Conservation (phyloP, 192 early-diverging fungal species). For the Coemansia erecta region DNA sequence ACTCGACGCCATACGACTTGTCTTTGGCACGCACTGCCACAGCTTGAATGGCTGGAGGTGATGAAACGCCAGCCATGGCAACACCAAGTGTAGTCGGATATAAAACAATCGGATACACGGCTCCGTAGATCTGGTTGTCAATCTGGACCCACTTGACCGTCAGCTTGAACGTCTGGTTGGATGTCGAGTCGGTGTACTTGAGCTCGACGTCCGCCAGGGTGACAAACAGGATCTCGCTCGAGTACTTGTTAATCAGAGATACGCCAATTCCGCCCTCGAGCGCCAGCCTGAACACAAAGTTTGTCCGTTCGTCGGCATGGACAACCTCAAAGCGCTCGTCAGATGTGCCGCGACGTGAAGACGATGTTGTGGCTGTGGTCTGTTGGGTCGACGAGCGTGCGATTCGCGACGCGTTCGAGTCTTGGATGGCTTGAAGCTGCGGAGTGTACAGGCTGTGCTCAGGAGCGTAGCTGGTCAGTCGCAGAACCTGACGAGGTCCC, state of each 20-base stretch:
- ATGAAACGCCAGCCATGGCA: conserved; percentile 43
- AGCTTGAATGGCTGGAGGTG: conserved; percentile 63
- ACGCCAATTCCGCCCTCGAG: conserved; percentile 85
- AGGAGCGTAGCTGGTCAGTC: conserved; percentile 65
- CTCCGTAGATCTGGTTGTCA: conserved; percentile 92
- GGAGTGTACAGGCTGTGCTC: conserved; percentile 61
- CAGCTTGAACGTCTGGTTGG: conserved; percentile 75
- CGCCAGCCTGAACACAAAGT: conserved; percentile 64
- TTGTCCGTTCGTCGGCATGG: conserved; percentile 30
- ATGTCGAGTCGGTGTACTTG: conserved; percentile 75
- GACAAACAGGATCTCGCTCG: conserved; percentile 86
- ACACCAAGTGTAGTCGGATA: conserved; percentile 88
- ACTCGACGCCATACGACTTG: conserved; percentile 90
- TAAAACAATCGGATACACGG: conserved; percentile 85
- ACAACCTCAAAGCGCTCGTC: conserved; percentile 42
- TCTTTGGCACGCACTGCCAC: conserved; percentile 88
- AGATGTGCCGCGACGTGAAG: conserved; percentile 3
- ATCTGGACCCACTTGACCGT: conserved; percentile 92
- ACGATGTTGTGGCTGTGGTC: conserved; percentile 4
- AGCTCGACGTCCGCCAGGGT: conserved; percentile 76
- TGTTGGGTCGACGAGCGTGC: conserved; percentile 25
- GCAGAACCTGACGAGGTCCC: conserved; percentile 66
- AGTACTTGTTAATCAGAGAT: conserved; percentile 76
- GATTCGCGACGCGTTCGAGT: neutral
- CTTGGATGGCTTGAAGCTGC: conserved; percentile 5